Base-by-base conservation (phyloP, 2,329 filamentous ascomycete species). In the Plenodomus lindquistii region DNA sequence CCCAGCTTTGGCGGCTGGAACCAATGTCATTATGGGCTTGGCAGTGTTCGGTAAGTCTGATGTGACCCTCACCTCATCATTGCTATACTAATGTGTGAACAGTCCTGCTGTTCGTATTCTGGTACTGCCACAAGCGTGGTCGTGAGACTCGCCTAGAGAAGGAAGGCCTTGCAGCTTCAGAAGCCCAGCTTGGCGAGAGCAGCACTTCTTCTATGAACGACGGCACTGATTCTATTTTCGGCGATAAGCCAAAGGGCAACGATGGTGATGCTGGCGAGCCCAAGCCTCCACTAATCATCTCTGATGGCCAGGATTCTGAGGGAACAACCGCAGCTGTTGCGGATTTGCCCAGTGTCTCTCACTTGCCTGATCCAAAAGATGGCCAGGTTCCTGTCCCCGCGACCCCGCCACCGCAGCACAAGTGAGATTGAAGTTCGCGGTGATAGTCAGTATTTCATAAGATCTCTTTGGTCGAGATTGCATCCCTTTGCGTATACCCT, bases 101-200 rank as follows among this genome's bases (percentile, higher is more conserved):
- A 73, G 89, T 97, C 45, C 81, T 97, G 15, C 82, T 99, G 47
- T 94, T 96, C 68, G 90, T 96, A 37, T 86, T 97, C 63, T 99
- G 93, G 92, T 99, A 97, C 75, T 97, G 92, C 75, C 88, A 97
- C 75, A 97, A 97, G 77, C 88, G 94, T 44, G 94, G 94, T 34
- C 85, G 85, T 37, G 93, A 99, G 75, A 86, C 85, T 6, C 84
- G 94, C 42, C 82, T 97, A 11, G 86, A 88, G 66, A 83, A 78
- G 42, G 81, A 83, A 54, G 73, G 77, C 13, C 67, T 79, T 15
- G 59, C 65, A 39, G 56, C 65, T 39, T 58, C 71, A 63, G 70
- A 69, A 8, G 51, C 41, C 1, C 61, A 59, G 2, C 63, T 65
- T 10, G 60, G 57, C 1, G 62, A 57, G 2, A 70, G 63, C 40